Base-by-base conservation (phyloP, 192 early-diverging fungal genomes). In the Helicostylum pulchrum region DNA sequence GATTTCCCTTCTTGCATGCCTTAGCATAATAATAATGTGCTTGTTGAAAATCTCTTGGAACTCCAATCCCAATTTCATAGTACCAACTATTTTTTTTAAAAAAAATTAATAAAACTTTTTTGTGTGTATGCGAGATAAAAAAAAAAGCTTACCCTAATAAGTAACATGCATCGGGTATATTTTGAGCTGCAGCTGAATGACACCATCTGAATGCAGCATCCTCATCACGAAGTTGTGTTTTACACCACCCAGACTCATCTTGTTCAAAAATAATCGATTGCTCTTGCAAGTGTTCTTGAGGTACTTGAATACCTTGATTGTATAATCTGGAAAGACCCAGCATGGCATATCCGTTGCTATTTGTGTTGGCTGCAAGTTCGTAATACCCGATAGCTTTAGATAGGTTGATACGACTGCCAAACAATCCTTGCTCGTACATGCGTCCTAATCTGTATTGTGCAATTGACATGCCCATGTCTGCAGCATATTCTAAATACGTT, bases 141-240 rank as follows among this genome's bases (percentile, higher is more conserved):
- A 46, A 20, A 17, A 26, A 32, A 32, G 4, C 26, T 57, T 95
- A 96, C 42, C 94, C 95, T 79, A 98, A 82, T 11, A 92, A 91
- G 64, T 86, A 94, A 78, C 91, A 83, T 10, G 94, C 95, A 54
- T 89, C 84, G 7, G 88, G 80, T 19, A 91, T 67, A 17, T 85
- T 85, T 71, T 87, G 83, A 39, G 87, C 86, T 43, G 94, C 94
- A 3, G 94, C 92, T 17, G 78, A 80, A 47, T 78, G 80, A 49
- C 89, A 91, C 86, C 94, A 94, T 54, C 87, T 78, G 70, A 89
- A 89, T 2, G 93, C 91, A 2, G n/a, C 30, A 15, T 68, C 67
- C 42, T 68, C 67, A n/a, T 68, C 39, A 15, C 51, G 58, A 2
- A 31, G 14, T 12, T 32, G 42, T 12, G 12, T 32, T 19, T n/a